A percentile compares a stretch with the other conserved stretches of the same genome.
Conservation (phyloP, 2,329 filamentous ascomycete species). For the Tolypocladium ophioglossoides region DNA sequence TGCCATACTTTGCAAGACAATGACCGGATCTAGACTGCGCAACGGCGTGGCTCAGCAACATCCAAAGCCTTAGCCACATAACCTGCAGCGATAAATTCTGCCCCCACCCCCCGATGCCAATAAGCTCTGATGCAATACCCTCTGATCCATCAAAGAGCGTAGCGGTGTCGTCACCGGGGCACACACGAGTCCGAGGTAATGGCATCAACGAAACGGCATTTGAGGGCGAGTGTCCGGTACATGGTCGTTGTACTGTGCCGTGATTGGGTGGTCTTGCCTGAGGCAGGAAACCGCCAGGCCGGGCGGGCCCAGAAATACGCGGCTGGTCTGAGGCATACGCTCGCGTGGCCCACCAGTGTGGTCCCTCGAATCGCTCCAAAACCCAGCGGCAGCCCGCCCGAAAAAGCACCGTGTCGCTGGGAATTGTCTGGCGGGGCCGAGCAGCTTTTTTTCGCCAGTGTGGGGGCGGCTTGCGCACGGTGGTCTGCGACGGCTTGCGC, state of each 20-base stretch:
- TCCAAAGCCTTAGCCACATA: neutral
- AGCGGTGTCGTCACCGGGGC: neutral
- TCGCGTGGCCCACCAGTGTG: neutral
- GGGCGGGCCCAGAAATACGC: constrained; percentile 14
- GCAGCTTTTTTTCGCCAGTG: neutral
- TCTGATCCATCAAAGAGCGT: neutral
- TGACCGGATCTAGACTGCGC: neutral
- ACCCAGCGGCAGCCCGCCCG: neutral
- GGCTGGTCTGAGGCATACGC: constrained; percentile 15
- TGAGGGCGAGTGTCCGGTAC: neutral
- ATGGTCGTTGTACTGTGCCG: neutral
- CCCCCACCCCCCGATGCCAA: neutral
- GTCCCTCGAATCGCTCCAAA: neutral
- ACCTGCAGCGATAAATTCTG: neutral
- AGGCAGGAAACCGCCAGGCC: constrained; percentile 10
- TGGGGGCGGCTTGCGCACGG: neutral
- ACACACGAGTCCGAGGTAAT: neutral
- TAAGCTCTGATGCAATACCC: neutral
- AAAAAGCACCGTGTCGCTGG: neutral
- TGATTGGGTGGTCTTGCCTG: constrained; percentile 1
- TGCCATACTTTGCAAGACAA: no score
- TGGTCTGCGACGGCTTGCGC: neutral
- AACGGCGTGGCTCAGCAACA: neutral
- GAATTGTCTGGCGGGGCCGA: neutral
- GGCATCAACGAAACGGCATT: neutral